These are phyloP conservation scores for Casuarina cunninghamiana DNA, from an alignment of 306 rosid species.

Conservation along the genomic window DNA sequence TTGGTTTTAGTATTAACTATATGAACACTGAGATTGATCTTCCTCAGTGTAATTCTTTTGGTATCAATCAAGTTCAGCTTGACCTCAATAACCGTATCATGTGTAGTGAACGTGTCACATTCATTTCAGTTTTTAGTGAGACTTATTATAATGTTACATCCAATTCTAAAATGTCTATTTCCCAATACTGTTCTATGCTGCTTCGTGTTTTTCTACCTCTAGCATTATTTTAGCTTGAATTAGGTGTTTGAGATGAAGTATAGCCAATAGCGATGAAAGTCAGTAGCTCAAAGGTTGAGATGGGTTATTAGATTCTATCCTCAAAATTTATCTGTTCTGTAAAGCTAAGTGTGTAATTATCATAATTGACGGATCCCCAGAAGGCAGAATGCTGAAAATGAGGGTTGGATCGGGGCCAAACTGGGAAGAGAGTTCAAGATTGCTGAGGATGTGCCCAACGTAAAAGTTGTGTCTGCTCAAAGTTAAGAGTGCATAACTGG, in stretches of 20 bases:
- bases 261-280: not conserved
- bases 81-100: not conserved
- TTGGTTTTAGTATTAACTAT: not conserved
- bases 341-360: not conserved
- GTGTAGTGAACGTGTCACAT: not conserved
- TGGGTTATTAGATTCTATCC: not conserved
- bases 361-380: not conserved
- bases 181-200: not conserved
- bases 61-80: not conserved
- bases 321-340: not conserved
- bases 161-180: not conserved
- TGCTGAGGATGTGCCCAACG: not conserved
- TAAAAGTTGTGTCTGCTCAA: not conserved
- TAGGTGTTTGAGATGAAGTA: not conserved
- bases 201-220: not conserved
- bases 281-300: not conserved
- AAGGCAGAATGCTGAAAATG: not conserved
- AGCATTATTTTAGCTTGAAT: not conserved
- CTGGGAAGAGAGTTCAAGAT: not conserved
- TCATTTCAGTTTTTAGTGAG: not conserved
- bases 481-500: not conserved
- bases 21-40: not conserved
- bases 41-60: not conserved
- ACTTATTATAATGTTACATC: not conserved
- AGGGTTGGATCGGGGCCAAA: not conserved